Evolutionary conservation across 805 yeast genomes (phyloP).

Genomic region (Candida adriatica): DNA sequence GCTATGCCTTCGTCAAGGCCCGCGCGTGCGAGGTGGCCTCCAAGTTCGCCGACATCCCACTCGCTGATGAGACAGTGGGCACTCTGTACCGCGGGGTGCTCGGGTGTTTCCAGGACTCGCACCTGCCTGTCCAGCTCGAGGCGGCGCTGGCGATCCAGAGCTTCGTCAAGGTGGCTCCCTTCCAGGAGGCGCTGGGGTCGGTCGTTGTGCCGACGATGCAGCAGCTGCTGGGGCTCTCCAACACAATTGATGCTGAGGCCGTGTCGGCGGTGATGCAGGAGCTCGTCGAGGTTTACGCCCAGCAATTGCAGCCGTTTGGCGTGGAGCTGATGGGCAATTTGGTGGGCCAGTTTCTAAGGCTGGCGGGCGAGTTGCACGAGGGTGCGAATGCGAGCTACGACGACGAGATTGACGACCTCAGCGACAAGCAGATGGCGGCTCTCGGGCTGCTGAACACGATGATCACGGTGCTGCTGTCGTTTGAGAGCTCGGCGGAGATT

Average conservation of each 20-base stretch:
- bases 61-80: conserved; percentile 33
- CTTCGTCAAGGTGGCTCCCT: conserved; percentile 55
- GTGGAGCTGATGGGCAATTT: conserved; percentile 56
- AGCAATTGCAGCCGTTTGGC: conserved; percentile 88
- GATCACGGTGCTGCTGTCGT: conserved; percentile 71
- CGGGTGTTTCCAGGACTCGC: conserved; percentile 31
- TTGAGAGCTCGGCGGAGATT: conserved; percentile 71
- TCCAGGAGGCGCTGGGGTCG: conserved; percentile 59
- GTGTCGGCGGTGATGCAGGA: conserved; percentile 92
- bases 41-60: conserved; percentile 56
- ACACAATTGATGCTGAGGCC: conserved; percentile 80
- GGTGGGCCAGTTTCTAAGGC: conserved; percentile 64
- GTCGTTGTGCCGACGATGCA: conserved; percentile 81
- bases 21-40: conserved; percentile 62
- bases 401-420: conserved; percentile 32
- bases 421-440: conserved; percentile 78
- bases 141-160: conserved; percentile 85
- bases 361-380: conserved; percentile 66
- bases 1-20: conserved; percentile 64
- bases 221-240: conserved; percentile 62
- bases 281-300: conserved; percentile 82
- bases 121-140: conserved; percentile 72
- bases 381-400: conserved; percentile 40
- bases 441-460: conserved; percentile 76
- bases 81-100: conserved; percentile 41